These are phyloP conservation scores for Auricularia heimuer DNA, from an alignment of 768 basidiomycete species.

Conservation along the genomic window DNA sequence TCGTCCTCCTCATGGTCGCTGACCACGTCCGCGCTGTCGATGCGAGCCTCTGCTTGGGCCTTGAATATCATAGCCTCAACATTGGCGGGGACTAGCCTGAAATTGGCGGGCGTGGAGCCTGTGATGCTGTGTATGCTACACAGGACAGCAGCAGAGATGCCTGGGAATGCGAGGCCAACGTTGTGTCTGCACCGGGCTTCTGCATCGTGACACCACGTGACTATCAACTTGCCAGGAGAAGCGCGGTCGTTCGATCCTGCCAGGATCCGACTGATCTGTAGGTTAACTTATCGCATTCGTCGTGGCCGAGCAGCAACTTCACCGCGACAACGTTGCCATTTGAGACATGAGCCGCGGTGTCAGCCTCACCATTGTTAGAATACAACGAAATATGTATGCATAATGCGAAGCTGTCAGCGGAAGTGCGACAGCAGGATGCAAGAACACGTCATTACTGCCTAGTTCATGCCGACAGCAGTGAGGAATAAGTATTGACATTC, in stretches of 20 bases:
- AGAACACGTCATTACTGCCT: slow-evolving; percentile 66
- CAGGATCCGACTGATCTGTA: slow-evolving; percentile 28
- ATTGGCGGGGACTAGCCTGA: slow-evolving; percentile 33
- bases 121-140: slow-evolving; percentile 66
- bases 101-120: slow-evolving; percentile 44
- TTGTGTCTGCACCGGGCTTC: slow-evolving; percentile 70
- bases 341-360: slow-evolving; percentile 20
- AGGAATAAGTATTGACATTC: too few relatives aligned
- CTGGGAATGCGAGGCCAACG: slow-evolving; percentile 29
- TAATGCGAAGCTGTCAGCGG: slow-evolving; percentile 51
- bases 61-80: slow-evolving; percentile 46
- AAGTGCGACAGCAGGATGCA: background rate
- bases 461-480: slow-evolving; percentile 17
- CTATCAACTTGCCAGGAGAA: slow-evolving; percentile 61
- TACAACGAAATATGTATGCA: slow-evolving; percentile 38
- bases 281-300: slow-evolving; percentile 71
- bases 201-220: slow-evolving; percentile 42
- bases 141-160: background rate
- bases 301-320: slow-evolving; percentile 62
- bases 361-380: background rate
- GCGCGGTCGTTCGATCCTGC: slow-evolving; percentile 66
- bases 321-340: slow-evolving; percentile 52
- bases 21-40: slow-evolving; percentile 55
- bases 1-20: slow-evolving; percentile 30
- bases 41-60: slow-evolving; percentile 38